Evolutionary conservation across 306 rosid genomes (phyloP).

Genomic region (Sindora glabra): DNA sequence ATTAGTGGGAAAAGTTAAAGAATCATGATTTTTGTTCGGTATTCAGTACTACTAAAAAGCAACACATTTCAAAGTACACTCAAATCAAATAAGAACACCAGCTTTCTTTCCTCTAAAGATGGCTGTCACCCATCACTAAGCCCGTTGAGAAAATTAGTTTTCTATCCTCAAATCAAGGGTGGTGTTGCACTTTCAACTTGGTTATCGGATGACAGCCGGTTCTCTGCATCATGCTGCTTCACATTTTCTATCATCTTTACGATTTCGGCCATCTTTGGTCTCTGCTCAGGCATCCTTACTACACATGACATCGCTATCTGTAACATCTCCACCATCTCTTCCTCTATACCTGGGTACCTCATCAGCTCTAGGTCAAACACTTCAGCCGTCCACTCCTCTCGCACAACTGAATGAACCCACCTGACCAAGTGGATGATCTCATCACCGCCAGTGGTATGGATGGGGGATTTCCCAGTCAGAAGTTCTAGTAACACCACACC

Average conservation of each 20-base stretch:
- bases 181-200: conserved; percentile 42
- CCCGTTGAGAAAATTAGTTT: conserved; percentile 10
- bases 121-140: no score
- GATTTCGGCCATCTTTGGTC: no score
- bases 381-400: conserved; percentile 97
- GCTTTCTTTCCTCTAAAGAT: no score
- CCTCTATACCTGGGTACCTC: conserved; percentile 83
- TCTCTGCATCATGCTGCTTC: no score
- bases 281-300: conserved; percentile 70
- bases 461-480: conserved; percentile 87
- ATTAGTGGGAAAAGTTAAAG: no score
- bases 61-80: no score
- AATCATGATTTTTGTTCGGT: no score
- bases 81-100: no score
- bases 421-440: conserved; percentile 87
- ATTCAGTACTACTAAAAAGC: no score
- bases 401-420: conserved; percentile 96
- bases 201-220: conserved; percentile 32
- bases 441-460: conserved; percentile 69
- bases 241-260: no score
- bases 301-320: conserved; percentile 88
- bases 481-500: conserved; percentile 86
- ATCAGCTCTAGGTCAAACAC: conserved; percentile 82
- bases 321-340: conserved; percentile 93
- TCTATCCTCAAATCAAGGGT: conserved; percentile 13